These are phyloP conservation scores for Geosmithia putterillii DNA, from an alignment of 2,329 filamentous ascomycete genomes.

Conservation along the genomic window DNA sequence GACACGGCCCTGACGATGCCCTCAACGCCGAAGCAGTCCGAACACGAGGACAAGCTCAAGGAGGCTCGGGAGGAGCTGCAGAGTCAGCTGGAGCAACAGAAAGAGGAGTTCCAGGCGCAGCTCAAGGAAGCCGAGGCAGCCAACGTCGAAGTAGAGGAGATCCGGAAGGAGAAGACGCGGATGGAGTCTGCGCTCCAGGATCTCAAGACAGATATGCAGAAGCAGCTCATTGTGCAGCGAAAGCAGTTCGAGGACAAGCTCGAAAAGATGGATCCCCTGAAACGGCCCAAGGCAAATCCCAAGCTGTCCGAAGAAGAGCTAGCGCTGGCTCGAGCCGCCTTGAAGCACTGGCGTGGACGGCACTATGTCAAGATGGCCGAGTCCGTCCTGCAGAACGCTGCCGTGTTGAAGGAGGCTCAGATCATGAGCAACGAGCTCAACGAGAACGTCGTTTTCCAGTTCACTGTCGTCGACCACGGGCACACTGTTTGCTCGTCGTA, in stretches of 20 bases:
- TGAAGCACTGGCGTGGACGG: conserved; percentile 67
- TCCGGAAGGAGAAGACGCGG: conserved; percentile 66
- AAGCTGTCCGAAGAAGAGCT: conserved; percentile 63
- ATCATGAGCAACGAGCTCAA: conserved; percentile 96
- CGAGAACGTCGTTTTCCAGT: conserved; percentile 88
- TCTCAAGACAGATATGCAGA: conserved; percentile 81
- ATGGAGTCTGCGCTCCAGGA: conserved; percentile 74
- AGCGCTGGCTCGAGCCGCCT: conserved; percentile 51
- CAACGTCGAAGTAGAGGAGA: conserved; percentile 69
- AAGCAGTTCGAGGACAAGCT: conserved; percentile 77
- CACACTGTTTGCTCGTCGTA: conserved; percentile 89
- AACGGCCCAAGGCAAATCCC: conserved; percentile 46
- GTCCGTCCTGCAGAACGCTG: conserved; percentile 75
- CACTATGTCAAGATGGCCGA: conserved; percentile 94
- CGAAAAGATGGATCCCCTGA: conserved; percentile 58
- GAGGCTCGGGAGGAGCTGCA: conserved; percentile 76
- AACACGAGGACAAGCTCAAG: conserved; percentile 63
- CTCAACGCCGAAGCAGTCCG: conserved; percentile 71
- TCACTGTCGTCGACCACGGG: conserved; percentile 78
- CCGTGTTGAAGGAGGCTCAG: conserved; percentile 85
- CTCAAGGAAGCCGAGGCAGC: conserved; percentile 63
- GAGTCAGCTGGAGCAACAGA: conserved; percentile 68
- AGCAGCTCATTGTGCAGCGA: conserved; percentile 71
- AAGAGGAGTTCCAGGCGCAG: conserved; percentile 69
- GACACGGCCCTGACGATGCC: conserved; percentile 92